These are phyloP conservation scores for Cryphonectria parasitica DNA, from an alignment of 2,329 filamentous ascomycete genomes.

Conservation along the genomic window DNA sequence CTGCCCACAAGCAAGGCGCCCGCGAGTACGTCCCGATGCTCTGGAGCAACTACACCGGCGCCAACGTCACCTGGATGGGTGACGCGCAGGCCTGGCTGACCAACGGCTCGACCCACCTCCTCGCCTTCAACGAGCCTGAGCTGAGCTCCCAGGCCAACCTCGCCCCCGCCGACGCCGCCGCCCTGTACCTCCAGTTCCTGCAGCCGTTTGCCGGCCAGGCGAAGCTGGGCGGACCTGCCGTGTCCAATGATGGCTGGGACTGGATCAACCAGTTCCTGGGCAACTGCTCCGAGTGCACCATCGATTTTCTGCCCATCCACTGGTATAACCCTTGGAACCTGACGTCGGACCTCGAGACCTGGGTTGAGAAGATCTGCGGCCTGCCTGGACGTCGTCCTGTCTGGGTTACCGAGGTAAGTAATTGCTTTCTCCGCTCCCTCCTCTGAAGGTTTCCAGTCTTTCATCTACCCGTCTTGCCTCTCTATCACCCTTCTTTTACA, in stretches of 20 bases:
- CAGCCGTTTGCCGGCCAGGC: constrained; percentile 48
- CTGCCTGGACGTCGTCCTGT: constrained; percentile 43
- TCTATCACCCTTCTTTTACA: not conserved
- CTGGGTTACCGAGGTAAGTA: constrained; percentile 48
- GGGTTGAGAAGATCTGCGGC: constrained; percentile 44
- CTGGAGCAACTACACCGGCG: constrained; percentile 30
- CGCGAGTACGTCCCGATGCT: constrained; percentile 35
- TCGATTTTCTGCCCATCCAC: constrained; percentile 51
- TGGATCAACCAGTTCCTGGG: constrained; percentile 49
- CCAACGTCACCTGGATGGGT: constrained; percentile 30
- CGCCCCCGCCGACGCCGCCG: constrained; percentile 40
- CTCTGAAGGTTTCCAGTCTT: too few relatives aligned
- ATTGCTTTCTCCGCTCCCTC: too few relatives aligned
- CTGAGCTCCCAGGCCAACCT: constrained; percentile 33
- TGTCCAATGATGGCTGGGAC: constrained; percentile 50
- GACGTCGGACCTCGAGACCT: constrained; percentile 46
- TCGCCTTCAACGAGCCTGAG: constrained; percentile 36
- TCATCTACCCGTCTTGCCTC: not conserved
- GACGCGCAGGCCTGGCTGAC: constrained; percentile 21
- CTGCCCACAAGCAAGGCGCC: constrained; percentile 30
- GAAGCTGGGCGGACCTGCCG: constrained; percentile 50
- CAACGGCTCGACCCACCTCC: constrained; percentile 31
- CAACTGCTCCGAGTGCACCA: constrained; percentile 46
- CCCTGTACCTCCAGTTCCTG: constrained; percentile 47
- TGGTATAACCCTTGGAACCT: constrained; percentile 48